Percentiles rank a stretch among this genome's conserved stretches.
Evolutionary conservation across 2,329 filamentous ascomycete genomes (phyloP).

Genomic region (Aureobasidium sp.): DNA sequence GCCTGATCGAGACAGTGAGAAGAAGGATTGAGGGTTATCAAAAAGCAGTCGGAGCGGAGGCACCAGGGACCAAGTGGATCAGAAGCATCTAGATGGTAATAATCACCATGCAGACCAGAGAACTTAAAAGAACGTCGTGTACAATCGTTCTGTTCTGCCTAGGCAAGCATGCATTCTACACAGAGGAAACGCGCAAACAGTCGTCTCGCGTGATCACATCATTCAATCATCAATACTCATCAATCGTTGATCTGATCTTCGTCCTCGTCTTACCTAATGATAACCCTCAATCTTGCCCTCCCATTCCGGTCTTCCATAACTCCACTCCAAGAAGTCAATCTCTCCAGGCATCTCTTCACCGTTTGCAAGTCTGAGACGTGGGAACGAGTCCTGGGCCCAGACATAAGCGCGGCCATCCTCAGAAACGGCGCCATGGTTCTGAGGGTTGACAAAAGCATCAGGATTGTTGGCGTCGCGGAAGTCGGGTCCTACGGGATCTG

Average conservation of each 20-base stretch:
- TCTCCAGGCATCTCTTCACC: conserved; percentile 41
- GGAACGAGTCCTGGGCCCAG: conserved; percentile 37
- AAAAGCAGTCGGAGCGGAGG: too few relatives aligned
- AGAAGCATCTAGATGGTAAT: not conserved
- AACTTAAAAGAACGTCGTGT: not conserved
- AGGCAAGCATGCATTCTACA: not conserved
- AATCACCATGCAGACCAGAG: not conserved
- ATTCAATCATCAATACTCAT: conserved; percentile 3
- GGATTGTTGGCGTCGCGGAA: conserved; percentile 1
- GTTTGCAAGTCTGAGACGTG: conserved; percentile 35
- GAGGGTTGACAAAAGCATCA: conserved; percentile 18
- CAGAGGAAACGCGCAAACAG: not conserved
- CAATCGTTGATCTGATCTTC: not conserved
- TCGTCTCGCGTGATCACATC: not conserved
- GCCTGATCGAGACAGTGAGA: too few relatives aligned
- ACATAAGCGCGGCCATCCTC: conserved; percentile 30
- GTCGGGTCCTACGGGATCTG: not conserved
- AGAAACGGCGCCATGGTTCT: conserved; percentile 23
- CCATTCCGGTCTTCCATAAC: conserved; percentile 26
- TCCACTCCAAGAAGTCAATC: conserved; percentile 31
- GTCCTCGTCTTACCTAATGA: conserved; percentile 15
- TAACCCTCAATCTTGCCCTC: conserved; percentile 12
- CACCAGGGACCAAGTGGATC: not conserved
- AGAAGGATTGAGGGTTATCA: too few relatives aligned
- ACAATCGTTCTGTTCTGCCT: not conserved